These are phyloP conservation scores for Ogataea angusta DNA, from an alignment of 805 yeast genomes.

Conservation along the genomic window DNA sequence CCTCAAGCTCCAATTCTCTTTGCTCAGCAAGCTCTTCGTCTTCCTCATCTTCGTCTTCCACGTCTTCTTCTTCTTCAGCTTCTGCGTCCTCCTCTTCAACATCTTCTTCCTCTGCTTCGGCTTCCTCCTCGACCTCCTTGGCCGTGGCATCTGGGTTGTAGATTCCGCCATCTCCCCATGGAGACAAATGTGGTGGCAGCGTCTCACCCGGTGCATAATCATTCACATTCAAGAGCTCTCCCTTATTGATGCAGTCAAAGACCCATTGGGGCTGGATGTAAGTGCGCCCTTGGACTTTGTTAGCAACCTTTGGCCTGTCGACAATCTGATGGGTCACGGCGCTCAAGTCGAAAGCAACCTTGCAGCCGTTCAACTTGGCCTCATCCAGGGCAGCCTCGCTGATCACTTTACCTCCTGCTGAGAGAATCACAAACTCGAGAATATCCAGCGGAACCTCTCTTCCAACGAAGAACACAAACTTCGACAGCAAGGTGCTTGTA, in stretches of 20 bases:
- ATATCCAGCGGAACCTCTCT: constrained; percentile 95
- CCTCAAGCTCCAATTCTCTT: constrained; percentile 87
- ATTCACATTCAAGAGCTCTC: constrained; percentile 69
- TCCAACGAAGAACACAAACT: constrained; percentile 81
- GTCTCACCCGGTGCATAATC: constrained; percentile 91
- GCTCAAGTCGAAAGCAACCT: constrained; percentile 54
- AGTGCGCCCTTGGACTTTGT: constrained; percentile 85
- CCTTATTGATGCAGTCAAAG: constrained; percentile 84
- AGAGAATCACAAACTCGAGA: constrained; percentile 78
- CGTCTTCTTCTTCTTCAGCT: constrained; percentile 53
- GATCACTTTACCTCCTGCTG: constrained; percentile 82
- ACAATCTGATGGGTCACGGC: constrained; percentile 88
- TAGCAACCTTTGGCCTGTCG: constrained; percentile 80
- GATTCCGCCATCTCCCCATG: constrained; percentile 96
- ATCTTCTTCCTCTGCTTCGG: constrained; percentile 47
- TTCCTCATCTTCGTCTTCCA: constrained; percentile 48
- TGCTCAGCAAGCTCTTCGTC: constrained; percentile 58
- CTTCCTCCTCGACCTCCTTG: constrained; percentile 51
- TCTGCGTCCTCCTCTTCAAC: constrained; percentile 50
- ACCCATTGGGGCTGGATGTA: constrained; percentile 98
- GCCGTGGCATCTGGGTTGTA: constrained; percentile 76
- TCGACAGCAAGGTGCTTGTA: constrained; percentile 63
- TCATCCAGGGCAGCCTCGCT: constrained; percentile 89
- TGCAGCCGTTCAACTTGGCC: constrained; percentile 45
- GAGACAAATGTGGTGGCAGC: constrained; percentile 94